Base-by-base conservation (phyloP, 2,329 filamentous ascomycete genomes). In the Trichoderma hamatum region DNA sequence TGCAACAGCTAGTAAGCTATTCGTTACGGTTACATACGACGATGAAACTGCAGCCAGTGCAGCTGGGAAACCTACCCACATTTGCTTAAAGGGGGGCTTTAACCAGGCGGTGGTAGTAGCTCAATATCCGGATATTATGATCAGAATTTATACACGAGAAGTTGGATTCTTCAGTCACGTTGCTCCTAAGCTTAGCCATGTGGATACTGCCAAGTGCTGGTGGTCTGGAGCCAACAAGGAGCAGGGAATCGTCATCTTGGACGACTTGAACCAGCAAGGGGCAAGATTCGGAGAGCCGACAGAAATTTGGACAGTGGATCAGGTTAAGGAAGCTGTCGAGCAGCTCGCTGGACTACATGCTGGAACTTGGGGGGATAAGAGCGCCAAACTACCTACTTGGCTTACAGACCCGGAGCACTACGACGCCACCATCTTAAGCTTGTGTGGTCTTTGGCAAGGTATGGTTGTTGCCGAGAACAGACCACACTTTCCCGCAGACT, bases 1-100 rank as follows among this genome's bases (percentile, higher is more conserved):
- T 14, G 46, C 60, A 36, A 62, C 59, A 19, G 59, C 59, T 62
- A 62, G 59, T n/a, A 62, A 62, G 28, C 43, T 62, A 34, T 62
- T 62, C 28, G 26, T 51, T 21, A 62, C 59, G 6, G n/a, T 62
- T 49, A 51, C 43, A 19, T 62, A 62, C 26, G 59, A 62, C 14
- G 59, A 51, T 62, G 59, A 32, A 19, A 43, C 59, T 19, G 59
- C 28, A 11, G 59, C 59, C 2, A 28, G 28, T 24, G 59, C 28
- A 26, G 59, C 59, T 10, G 59, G 43, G 19, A 49, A 51, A 28
- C 59, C 59, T n/a, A 62, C 43, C n/a, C 11, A 14, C 43, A 51
- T 51, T 5, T 62, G 59, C 21, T 32, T 62, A 4, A 62, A 62
- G 28, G 59, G 59, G 19, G 59, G 59, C 28, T 62, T 62, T 28